Conservation (phyloP, 192 early-diverging fungal genomes). For the Coemansia guatemalensis region DNA sequence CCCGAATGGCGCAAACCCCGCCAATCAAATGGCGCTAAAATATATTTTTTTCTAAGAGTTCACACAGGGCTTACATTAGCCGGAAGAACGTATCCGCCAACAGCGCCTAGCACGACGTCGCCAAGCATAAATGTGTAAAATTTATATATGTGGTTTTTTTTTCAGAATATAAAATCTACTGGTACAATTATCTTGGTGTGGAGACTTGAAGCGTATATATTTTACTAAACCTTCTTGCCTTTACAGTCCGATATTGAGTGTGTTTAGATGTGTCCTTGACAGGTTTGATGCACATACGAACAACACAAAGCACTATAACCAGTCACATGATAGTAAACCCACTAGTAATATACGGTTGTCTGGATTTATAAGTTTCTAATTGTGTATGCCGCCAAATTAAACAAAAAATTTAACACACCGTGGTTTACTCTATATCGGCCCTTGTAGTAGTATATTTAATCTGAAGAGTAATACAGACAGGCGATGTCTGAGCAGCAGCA, state of each 20-base stretch:
- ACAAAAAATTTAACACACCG: neutral
- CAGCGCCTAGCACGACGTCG: slow-evolving; percentile 15
- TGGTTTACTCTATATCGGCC: neutral
- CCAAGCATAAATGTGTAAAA: neutral
- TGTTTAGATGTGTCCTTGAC: no score
- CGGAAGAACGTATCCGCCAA: slow-evolving; percentile 9
- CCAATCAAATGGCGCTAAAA: no score
- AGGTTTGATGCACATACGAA: no score
- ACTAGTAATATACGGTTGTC: neutral
- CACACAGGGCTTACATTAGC: no score
- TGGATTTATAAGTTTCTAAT: neutral
- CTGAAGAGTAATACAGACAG: no score
- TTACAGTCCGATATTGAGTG: no score
- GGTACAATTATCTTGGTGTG: no score
- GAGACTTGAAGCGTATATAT: neutral
- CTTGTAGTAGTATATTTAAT: neutral
- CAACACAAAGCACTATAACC: neutral
- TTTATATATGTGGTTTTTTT: neutral
- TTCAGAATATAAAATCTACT: neutral
- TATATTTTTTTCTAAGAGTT: no score
- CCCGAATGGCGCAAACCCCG: no score
- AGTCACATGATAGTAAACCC: neutral
- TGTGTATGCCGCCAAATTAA: neutral
- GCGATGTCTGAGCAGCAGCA: neutral
- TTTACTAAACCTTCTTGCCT: neutral